Conservation (phyloP, 768 basidiomycete species). For the Aureoboletus auriporus region DNA sequence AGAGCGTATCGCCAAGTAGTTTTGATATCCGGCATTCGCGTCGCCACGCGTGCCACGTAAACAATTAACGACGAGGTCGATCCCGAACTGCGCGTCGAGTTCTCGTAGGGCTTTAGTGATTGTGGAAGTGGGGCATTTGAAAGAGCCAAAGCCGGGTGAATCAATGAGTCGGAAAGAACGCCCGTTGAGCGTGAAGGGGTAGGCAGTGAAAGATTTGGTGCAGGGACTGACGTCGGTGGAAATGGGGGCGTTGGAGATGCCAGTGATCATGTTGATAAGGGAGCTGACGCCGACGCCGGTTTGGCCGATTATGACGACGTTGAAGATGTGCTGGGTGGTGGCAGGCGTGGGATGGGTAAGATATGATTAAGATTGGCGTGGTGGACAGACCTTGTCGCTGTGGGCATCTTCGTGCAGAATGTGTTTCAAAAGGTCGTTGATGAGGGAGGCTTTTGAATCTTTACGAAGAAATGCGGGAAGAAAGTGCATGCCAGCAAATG, state of each 20-base stretch:
- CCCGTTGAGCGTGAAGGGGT: slow-evolving; percentile 23
- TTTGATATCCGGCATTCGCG: slow-evolving; percentile 26
- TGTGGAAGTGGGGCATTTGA: slow-evolving; percentile 21
- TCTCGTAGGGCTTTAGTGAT: slow-evolving; percentile 26
- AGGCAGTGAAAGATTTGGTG: slow-evolving; percentile 21
- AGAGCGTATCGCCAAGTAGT: slow-evolving; percentile 24
- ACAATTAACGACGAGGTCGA: slow-evolving; percentile 28
- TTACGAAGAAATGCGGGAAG: slow-evolving; percentile 26
- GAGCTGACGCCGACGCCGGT: slow-evolving; percentile 37
- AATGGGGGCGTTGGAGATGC: slow-evolving; percentile 12
- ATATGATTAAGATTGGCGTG: background rate
- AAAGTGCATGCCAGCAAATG: slow-evolving; percentile 20
- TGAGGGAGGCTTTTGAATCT: slow-evolving; percentile 20
- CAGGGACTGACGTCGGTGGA: slow-evolving; percentile 29
- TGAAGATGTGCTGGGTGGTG: slow-evolving; percentile 22
- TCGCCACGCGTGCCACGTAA: slow-evolving; percentile 26
- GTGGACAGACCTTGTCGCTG: slow-evolving; percentile 20
- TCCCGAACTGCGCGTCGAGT: slow-evolving; percentile 24
- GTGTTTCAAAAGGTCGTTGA: slow-evolving; percentile 22
- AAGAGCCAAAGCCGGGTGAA: slow-evolving; percentile 27
- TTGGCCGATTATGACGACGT: slow-evolving; percentile 29
- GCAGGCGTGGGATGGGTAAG: background rate
- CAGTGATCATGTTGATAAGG: slow-evolving; percentile 36
- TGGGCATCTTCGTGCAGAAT: slow-evolving; percentile 18
- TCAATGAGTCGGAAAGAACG: slow-evolving; percentile 29